A percentile compares a stretch with the other conserved stretches of the same genome.
These are phyloP conservation scores for Phytophthora idaei DNA, from an alignment of 352 stramenopile species.

Conservation along the genomic window DNA sequence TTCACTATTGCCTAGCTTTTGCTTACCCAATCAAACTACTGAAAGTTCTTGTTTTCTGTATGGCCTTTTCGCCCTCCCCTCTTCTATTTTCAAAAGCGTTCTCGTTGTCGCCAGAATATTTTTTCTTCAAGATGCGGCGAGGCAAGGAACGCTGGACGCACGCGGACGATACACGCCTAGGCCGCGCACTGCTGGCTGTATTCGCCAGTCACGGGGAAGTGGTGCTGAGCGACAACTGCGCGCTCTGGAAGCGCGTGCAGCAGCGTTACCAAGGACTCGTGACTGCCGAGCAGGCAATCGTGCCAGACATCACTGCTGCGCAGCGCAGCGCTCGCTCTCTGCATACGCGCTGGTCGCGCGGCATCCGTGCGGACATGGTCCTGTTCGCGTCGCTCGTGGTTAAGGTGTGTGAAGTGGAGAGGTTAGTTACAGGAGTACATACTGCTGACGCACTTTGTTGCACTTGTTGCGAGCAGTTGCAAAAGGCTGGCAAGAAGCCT, in stretches of 20 bases:
- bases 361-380: conserved; percentile 35
- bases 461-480: conserved; percentile 18
- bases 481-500: conserved; percentile 25
- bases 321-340: conserved; percentile 33
- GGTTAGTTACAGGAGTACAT: not conserved
- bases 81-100: conserved; percentile 26
- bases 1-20: conserved; percentile 22
- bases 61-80: conserved; percentile 10
- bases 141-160: conserved; percentile 43
- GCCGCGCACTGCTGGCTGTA: conserved; percentile 31
- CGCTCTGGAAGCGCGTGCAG: conserved; percentile 40
- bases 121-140: conserved; percentile 27
- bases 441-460: conserved; percentile 15
- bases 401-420: conserved; percentile 13
- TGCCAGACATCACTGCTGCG: conserved; percentile 13
- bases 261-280: conserved; percentile 35
- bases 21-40: conserved; percentile 15
- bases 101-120: conserved; percentile 5
- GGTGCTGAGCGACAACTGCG: conserved; percentile 34
- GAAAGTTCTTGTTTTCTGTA: conserved; percentile 19
- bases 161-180: conserved; percentile 36
- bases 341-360: conserved; percentile 36
- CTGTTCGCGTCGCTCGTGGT: conserved; percentile 35
- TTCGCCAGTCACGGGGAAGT: conserved; percentile 30
- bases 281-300: conserved; percentile 22